A percentile compares a stretch with the other conserved stretches of the same genome.
Conservation (phyloP, 176 grass and related monocot genomes). For the Neostapfia colusana region DNA sequence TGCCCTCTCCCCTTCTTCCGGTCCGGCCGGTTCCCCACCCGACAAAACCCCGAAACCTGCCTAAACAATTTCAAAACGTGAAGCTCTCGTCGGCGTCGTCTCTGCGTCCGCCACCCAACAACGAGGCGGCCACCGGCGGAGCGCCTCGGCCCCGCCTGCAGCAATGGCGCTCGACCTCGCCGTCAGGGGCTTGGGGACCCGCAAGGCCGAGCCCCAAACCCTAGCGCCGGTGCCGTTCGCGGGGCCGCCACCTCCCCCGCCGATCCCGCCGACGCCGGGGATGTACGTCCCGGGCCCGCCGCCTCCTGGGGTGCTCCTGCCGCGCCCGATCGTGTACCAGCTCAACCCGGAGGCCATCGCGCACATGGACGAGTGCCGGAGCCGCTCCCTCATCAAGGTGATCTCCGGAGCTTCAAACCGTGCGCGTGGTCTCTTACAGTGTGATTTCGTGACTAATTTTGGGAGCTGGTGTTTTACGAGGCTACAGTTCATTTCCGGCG, state of each 20-base stretch:
- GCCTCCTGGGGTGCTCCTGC: constrained; percentile 18
- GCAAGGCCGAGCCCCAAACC: constrained; percentile 39
- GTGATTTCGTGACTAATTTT: constrained; percentile 34
- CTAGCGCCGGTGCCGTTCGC: constrained; percentile 23
- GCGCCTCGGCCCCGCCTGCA: constrained; percentile 27
- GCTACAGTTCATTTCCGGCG: constrained; percentile 51
- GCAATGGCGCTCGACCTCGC: constrained; percentile 42
- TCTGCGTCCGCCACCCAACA: constrained; percentile 7
- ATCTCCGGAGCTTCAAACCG: constrained; percentile 6
- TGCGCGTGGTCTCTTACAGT: neutral
- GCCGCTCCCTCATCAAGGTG: constrained; percentile 55
- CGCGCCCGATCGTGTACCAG: constrained; percentile 23
- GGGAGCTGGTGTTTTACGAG: constrained; percentile 10
- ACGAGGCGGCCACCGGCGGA: neutral
- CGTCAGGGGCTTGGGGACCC: constrained; percentile 12
- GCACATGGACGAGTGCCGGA: constrained; percentile 51
- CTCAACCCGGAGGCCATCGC: constrained; percentile 13
- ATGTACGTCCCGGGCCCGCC: constrained; percentile 33
- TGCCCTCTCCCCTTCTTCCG: neutral
- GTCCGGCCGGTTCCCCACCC: neutral
- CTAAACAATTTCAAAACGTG: constrained; percentile 42
- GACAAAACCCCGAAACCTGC: constrained; percentile 17
- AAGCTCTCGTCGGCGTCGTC: constrained; percentile 26
- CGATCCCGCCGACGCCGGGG: constrained; percentile 33
- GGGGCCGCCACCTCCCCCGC: constrained; percentile 46